These are phyloP conservation scores for Pyrenula massariospora DNA, from an alignment of 495 filamentous ascomycete genomes.

Conservation along the genomic window DNA sequence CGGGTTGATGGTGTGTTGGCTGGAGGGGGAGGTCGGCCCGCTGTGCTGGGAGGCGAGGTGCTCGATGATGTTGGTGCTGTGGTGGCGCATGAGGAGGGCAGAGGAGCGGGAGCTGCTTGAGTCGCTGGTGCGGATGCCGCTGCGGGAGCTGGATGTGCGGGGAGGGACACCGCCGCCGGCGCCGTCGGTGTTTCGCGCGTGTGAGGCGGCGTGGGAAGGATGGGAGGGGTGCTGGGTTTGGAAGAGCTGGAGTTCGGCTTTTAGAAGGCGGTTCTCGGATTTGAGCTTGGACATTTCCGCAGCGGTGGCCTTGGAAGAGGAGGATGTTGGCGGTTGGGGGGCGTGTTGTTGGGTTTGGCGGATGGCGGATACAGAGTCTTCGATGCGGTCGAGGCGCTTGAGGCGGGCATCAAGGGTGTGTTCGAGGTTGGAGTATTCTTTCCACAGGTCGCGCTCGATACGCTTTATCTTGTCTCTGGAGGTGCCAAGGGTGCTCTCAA, in stretches of 20 bases:
- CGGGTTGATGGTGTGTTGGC: background rate
- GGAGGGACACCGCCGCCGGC: slow-evolving; percentile 8
- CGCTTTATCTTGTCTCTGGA: slow-evolving; percentile 70
- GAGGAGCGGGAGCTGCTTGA: slow-evolving; percentile 16
- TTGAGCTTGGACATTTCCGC: slow-evolving; percentile 60
- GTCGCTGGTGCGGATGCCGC: slow-evolving; percentile 2
- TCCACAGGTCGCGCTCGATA: slow-evolving; percentile 81
- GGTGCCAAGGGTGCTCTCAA: slow-evolving; percentile 68
- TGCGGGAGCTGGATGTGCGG: slow-evolving; percentile 2
- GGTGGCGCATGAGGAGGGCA: slow-evolving; percentile 36
- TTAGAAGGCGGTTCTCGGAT: slow-evolving; percentile 69
- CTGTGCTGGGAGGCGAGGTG: slow-evolving; percentile 1
- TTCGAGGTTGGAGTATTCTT: slow-evolving; percentile 82
- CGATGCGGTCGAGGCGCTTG: slow-evolving; percentile 80
- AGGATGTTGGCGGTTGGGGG: slow-evolving; percentile 22
- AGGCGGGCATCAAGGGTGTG: slow-evolving; percentile 63
- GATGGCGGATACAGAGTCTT: slow-evolving; percentile 51
- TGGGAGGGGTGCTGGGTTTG: slow-evolving; percentile 29
- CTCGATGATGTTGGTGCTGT: slow-evolving; percentile 34
- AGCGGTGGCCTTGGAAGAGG: slow-evolving; percentile 21
- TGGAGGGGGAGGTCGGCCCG: background rate
- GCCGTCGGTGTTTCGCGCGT: slow-evolving; percentile 3
- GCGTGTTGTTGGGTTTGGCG: slow-evolving; percentile 20
- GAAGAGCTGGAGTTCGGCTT: slow-evolving; percentile 69
- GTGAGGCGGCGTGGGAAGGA: slow-evolving; percentile 1